These are phyloP conservation scores for Alternaria longipes DNA, from an alignment of 2,329 filamentous ascomycete genomes.

Conservation along the genomic window DNA sequence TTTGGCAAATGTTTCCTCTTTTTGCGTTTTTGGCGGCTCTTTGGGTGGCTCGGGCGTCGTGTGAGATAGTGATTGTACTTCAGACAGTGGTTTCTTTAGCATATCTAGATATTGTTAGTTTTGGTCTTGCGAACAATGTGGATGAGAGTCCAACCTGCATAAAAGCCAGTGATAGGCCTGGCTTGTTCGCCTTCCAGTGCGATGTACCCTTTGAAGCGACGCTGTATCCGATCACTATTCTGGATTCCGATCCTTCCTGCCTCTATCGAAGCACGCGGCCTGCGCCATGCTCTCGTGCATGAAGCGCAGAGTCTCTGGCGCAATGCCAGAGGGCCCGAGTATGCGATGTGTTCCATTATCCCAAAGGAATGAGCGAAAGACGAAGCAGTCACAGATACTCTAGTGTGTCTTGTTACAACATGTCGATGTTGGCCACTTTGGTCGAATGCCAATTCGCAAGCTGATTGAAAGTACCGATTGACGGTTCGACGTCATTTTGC, in stretches of 20 bases:
- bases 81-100: slow-evolving; percentile 40
- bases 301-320: slow-evolving; percentile 37
- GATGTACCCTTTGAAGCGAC: slow-evolving; percentile 48
- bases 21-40: slow-evolving; percentile 56
- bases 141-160: slow-evolving; percentile 38
- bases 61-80: slow-evolving; percentile 43
- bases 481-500: slow-evolving; percentile 46
- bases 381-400: background rate
- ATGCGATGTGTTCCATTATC: slow-evolving; percentile 28
- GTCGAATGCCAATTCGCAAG: slow-evolving; percentile 10
- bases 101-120: slow-evolving; percentile 47
- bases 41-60: slow-evolving; percentile 45
- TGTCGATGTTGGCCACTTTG: background rate
- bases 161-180: slow-evolving; percentile 50
- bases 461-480: slow-evolving; percentile 22
- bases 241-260: slow-evolving; percentile 39
- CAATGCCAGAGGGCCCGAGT: slow-evolving; percentile 27
- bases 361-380: background rate
- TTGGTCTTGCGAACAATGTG: background rate
- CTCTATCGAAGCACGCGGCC: background rate
- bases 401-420: slow-evolving; percentile 7
- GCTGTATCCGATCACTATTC: slow-evolving; percentile 47
- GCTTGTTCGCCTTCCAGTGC: slow-evolving; percentile 51
- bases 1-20: slow-evolving; percentile 65
- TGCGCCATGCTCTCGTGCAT: slow-evolving; percentile 31